A percentile compares a stretch with the other conserved stretches of the same genome.
phyloP scores from a whole-genome alignment of 164 flowering plant genomes.

The Chloranthus sessilifolius region DNA sequence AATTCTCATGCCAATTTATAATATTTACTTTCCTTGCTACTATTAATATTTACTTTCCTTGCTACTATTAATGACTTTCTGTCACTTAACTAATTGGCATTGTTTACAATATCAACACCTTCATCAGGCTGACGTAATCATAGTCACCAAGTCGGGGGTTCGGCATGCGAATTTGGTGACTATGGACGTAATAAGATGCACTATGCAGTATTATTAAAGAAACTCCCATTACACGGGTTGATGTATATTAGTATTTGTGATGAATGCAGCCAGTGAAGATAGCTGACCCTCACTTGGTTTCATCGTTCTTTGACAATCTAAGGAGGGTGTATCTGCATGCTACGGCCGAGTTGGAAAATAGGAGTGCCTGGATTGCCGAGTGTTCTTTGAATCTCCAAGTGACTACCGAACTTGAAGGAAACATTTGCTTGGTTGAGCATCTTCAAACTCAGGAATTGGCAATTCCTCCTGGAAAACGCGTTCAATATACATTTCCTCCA shows the following conservation, averaged over 20 bases:
- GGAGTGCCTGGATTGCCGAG: constrained; percentile 64
- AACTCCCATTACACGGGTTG: constrained; percentile 1
- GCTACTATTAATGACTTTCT: background rate
- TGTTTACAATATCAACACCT: background rate
- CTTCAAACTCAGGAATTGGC: constrained; percentile 59
- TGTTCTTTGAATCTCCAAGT: constrained; percentile 85
- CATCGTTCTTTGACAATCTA: constrained; percentile 81
- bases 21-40: too few species aligned
- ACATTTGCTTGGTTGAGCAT: constrained; percentile 65
- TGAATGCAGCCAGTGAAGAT: constrained; percentile 90
- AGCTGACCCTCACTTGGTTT: constrained; percentile 92
- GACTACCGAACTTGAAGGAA: constrained; percentile 66
- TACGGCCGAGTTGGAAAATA: constrained; percentile 77
- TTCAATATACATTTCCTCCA: constrained; percentile 73
- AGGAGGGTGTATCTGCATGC: constrained; percentile 76
- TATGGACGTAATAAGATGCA: too few species aligned
- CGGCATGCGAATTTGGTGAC: too few species aligned
- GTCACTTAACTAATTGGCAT: background rate
- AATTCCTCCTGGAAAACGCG: constrained; percentile 52
- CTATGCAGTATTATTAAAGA: background rate
- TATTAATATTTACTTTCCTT: too few species aligned
- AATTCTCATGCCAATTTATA: too few species aligned
- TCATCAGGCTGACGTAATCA: background rate
- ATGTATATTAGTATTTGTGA: constrained; percentile 1
- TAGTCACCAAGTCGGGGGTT: too few species aligned